Conservation (phyloP, 345 rosid species). For the Bruguiera gymnorhiza region DNA sequence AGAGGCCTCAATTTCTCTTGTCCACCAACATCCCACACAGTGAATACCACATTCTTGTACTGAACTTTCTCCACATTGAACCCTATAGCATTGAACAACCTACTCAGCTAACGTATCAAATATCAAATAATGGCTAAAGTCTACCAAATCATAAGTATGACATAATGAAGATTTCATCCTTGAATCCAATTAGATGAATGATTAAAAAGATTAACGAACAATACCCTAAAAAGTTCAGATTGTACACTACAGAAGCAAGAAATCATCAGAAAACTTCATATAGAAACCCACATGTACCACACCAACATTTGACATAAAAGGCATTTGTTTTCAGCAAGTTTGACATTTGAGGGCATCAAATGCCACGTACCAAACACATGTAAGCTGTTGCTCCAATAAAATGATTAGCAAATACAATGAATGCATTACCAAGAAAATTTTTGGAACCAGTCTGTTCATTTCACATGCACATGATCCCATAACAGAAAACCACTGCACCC, state of each 20-base stretch:
- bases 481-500: too few species aligned
- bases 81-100: conserved; percentile 45
- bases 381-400: too few species aligned
- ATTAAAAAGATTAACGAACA: background rate
- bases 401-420: too few species aligned
- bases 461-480: too few species aligned
- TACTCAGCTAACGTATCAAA: background rate
- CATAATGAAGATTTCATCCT: background rate
- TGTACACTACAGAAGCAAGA: background rate
- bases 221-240: background rate
- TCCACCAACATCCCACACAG: conserved; percentile 99
- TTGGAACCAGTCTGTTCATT: too few species aligned
- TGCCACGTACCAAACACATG: background rate
- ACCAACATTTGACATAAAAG: background rate
- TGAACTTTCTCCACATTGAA: conserved; percentile 99
- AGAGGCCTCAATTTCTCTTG: conserved; percentile 96
- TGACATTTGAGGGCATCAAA: background rate
- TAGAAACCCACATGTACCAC: background rate
- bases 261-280: background rate
- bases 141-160: background rate
- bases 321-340: background rate
- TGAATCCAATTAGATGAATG: background rate
- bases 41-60: conserved; percentile 96
- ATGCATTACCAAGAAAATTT: too few species aligned
- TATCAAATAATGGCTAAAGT: conserved; percentile 4